phyloP scores from a whole-genome alignment of 306 rosid genomes.

The Castanea sativa region DNA sequence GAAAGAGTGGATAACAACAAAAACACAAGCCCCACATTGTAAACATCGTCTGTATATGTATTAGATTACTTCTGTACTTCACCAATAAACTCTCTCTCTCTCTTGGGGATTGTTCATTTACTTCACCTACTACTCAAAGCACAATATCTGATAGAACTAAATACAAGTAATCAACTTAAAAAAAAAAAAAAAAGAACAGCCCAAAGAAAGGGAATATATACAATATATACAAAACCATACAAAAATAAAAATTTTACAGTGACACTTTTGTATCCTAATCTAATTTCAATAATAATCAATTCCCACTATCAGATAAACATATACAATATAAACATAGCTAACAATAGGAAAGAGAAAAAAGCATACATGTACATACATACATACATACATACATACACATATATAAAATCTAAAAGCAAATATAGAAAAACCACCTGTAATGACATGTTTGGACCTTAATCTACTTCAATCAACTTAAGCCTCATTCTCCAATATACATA shows the following conservation, averaged over 20 bases:
- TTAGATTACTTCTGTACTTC: neutral
- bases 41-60: neutral
- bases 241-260: neutral
- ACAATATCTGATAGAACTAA: neutral
- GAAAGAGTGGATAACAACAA: neutral
- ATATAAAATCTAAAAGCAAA: neutral
- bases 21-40: neutral
- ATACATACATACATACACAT: too few species aligned
- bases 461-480: neutral
- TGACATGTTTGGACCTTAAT: neutral
- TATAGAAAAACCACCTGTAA: neutral
- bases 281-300: slow-evolving; percentile 4
- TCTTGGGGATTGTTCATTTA: too few species aligned
- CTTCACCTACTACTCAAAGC: neutral
- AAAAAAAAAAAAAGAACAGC: neutral
- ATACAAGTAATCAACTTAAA: neutral
- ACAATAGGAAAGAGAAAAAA: neutral
- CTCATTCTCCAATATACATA: neutral
- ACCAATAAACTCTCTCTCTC: too few species aligned
- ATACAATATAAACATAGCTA: neutral
- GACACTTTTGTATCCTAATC: neutral
- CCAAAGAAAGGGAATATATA: neutral
- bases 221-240: neutral
- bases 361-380: too few species aligned
- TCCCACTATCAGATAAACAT: neutral